Conservation (phyloP, 805 yeast genomes). For the Spathaspora arborariae region DNA sequence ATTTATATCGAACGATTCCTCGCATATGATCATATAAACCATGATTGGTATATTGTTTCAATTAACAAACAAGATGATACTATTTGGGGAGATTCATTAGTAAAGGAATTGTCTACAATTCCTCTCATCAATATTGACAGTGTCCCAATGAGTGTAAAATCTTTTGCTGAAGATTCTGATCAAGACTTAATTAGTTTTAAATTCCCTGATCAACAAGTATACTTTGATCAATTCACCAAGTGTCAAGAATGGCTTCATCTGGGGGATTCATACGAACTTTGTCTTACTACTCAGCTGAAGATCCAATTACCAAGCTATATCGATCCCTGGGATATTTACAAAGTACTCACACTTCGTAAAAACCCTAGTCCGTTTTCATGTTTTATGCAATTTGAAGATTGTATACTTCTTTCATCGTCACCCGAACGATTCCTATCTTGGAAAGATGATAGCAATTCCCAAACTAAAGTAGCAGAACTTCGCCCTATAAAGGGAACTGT, state of each 20-base stretch:
- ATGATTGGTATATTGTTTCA: constrained; percentile 50
- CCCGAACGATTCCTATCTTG: constrained; percentile 93
- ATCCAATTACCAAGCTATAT: constrained; percentile 48
- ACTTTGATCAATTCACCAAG: constrained; percentile 49
- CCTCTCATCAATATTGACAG: constrained; percentile 12
- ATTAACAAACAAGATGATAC: constrained; percentile 33
- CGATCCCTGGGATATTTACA: constrained; percentile 76
- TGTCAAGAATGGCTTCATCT: constrained; percentile 67
- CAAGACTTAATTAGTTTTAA: constrained; percentile 29
- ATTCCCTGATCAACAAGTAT: constrained; percentile 52
- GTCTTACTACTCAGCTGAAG: constrained; percentile 75
- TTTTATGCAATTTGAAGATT: constrained; percentile 65
- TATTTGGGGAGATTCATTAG: constrained; percentile 30
- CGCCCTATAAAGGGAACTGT: constrained; percentile 98
- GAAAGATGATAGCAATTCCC: constrained; percentile 40
- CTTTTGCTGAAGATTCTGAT: constrained; percentile 18
- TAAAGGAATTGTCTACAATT: constrained; percentile 5
- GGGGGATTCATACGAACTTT: constrained; percentile 93
- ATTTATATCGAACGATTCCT: constrained; percentile 67
- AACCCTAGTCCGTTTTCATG: constrained; percentile 96
- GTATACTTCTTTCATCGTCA: constrained; percentile 74
- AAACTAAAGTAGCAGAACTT: constrained; percentile 53
- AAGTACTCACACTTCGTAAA: constrained; percentile 52
- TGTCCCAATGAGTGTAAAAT: constrained; percentile 19
- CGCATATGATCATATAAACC: constrained; percentile 45